These are phyloP conservation scores for Neonectria neomacrospora DNA, from an alignment of 2,329 filamentous ascomycete species.

Conservation along the genomic window DNA sequence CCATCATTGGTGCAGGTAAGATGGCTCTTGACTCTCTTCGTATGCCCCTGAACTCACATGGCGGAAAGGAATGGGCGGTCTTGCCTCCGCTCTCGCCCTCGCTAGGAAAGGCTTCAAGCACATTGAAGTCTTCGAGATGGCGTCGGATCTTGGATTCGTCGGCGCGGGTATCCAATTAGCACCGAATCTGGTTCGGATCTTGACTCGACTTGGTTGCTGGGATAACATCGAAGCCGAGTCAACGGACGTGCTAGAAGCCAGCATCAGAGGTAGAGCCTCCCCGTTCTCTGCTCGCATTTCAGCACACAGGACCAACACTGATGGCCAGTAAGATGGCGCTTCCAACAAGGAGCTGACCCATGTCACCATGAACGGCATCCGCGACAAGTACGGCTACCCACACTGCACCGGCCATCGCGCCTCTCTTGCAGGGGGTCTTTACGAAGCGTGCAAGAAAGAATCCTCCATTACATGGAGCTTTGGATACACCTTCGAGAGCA, in stretches of 20 bases:
- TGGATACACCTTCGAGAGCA: constrained; percentile 62
- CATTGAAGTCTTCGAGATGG: constrained; percentile 79
- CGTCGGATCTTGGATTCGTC: constrained; percentile 80
- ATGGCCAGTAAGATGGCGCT: constrained; percentile 64
- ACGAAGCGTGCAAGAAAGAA: constrained; percentile 74
- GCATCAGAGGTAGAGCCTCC: constrained; percentile 69
- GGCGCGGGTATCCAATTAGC: constrained; percentile 87
- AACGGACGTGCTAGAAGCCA: constrained; percentile 76
- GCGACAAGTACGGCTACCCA: constrained; percentile 75
- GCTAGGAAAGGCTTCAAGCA: constrained; percentile 80
- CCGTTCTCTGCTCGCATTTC: no score
- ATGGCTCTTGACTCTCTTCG: not conserved
- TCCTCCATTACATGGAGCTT: constrained; percentile 76
- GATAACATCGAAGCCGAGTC: constrained; percentile 75
- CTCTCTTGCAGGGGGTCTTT: constrained; percentile 75
- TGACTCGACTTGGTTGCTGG: constrained; percentile 80
- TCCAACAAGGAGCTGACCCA: constrained; percentile 76
- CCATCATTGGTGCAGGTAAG: constrained; percentile 63
- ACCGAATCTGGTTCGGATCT: constrained; percentile 83
- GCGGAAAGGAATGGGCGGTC: constrained; percentile 78
- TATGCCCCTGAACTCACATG: not conserved
- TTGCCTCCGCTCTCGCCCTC: constrained; percentile 76
- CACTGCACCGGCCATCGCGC: constrained; percentile 85
- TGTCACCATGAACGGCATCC: constrained; percentile 75
- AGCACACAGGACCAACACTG: not conserved